Evolutionary conservation across 495 filamentous ascomycete genomes (phyloP).

Genomic region (Aspergillus nanangensis): DNA sequence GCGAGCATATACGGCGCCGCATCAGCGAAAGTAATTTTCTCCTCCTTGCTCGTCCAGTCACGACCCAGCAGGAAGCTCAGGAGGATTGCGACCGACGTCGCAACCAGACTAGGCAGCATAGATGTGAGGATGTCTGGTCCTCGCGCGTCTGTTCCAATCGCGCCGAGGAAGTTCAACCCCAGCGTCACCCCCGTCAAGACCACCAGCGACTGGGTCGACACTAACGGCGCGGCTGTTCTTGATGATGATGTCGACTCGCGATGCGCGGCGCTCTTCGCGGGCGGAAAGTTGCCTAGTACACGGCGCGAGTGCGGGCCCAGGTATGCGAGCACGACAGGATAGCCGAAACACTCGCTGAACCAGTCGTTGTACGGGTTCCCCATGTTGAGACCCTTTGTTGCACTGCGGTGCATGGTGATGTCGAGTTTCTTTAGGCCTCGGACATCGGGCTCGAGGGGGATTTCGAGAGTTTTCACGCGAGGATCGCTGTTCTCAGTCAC

Average conservation of each 20-base stretch:
- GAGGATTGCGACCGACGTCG: background rate
- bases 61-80: background rate
- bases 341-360: slow-evolving; percentile 72
- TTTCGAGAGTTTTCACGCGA: slow-evolving; percentile 33
- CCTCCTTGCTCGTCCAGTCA: slow-evolving; percentile 11
- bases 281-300: slow-evolving; percentile 57
- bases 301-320: slow-evolving; percentile 58
- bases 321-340: slow-evolving; percentile 61
- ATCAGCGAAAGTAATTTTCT: slow-evolving; percentile 72
- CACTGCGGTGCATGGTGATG: slow-evolving; percentile 59
- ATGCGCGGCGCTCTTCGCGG: slow-evolving; percentile 23
- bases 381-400: slow-evolving; percentile 65
- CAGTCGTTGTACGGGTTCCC: slow-evolving; percentile 59
- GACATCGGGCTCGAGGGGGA: slow-evolving; percentile 58
- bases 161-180: slow-evolving; percentile 4
- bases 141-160: background rate
- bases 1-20: slow-evolving; percentile 71
- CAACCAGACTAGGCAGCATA: background rate
- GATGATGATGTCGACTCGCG: background rate
- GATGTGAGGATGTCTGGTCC: too few relatives aligned
- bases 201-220: slow-evolving; percentile 3
- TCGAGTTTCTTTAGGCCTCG: slow-evolving; percentile 44
- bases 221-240: background rate
- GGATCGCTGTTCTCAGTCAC: slow-evolving; percentile 12
- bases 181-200: slow-evolving; percentile 5